phyloP scores from a whole-genome alignment of 768 basidiomycete genomes.

The Calocybe indica region DNA sequence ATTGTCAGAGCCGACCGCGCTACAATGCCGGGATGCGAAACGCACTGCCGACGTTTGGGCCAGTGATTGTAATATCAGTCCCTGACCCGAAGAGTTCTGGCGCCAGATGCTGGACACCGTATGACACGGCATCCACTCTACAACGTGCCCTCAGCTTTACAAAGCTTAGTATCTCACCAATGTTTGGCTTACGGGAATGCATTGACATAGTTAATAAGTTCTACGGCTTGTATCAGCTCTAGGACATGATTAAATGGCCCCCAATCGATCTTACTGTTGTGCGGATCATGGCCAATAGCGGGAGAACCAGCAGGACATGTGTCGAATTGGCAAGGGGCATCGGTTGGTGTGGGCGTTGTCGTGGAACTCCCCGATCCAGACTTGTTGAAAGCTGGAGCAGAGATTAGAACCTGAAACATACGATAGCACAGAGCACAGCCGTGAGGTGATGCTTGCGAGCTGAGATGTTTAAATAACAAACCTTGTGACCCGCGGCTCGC shows the following conservation, averaged over 20 bases:
- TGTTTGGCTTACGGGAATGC: conserved; percentile 27
- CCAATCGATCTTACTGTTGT: conserved; percentile 21
- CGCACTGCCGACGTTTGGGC: conserved; percentile 26
- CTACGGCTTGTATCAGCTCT: conserved; percentile 9
- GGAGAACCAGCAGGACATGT: conserved; percentile 35
- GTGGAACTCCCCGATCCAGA: conserved; percentile 36
- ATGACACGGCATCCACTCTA: conserved; percentile 31
- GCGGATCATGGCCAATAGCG: conserved; percentile 31
- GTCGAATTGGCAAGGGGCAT: conserved; percentile 32
- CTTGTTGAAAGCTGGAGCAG: conserved; percentile 33
- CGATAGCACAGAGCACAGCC: too few species aligned
- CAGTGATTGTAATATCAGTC: conserved; percentile 33
- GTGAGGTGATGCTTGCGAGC: too few species aligned
- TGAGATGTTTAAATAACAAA: conserved; percentile 4
- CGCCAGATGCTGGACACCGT: conserved; percentile 29
- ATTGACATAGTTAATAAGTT: conserved; percentile 37
- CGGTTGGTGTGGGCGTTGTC: conserved; percentile 22
- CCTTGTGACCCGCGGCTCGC: conserved; percentile 27
- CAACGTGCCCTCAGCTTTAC: not conserved
- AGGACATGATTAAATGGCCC: not conserved
- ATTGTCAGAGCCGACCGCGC: not conserved
- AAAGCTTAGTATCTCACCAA: not conserved
- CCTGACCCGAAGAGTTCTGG: conserved; percentile 24
- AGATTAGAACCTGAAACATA: conserved; percentile 33
- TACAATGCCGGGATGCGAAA: not conserved